Base-by-base conservation (phyloP, 1,284 basidiomycete genomes). In the Pseudozyma pruni region DNA sequence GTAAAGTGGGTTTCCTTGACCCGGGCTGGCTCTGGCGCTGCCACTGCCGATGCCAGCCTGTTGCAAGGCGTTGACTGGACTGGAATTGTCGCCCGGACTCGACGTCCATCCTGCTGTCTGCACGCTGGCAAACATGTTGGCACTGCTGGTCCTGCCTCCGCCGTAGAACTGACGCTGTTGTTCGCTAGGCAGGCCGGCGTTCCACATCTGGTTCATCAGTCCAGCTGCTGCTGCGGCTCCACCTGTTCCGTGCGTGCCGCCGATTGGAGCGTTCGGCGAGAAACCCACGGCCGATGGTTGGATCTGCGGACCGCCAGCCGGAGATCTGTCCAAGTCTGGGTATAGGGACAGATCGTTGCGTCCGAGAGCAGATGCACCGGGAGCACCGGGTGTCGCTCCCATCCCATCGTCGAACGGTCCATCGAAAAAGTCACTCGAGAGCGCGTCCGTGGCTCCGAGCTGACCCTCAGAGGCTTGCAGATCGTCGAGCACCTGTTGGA, bases 391-490 rank as follows among this genome's bases (percentile, higher is more conserved):
- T 11, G 40, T 59, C 0, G 52, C 51, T 1, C 39, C 44, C 16
- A 51, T 35, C 4, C 32, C 32, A 14, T 51, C 60, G 33, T 54
- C 59, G 19, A 70, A 70, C 0, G 67, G 53, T 7, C 67, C 67
- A n/a, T 70, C 67, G 43, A 70, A 70, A 29, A 70, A 70, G 40
- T 64, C 60, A 32, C 42, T 45, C 16, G 67, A 38, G 16, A 70
- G 40, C 5, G 39, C 49, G 9, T 33, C 38, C 5, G 37, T 20
- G 14, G 22, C 16, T 10, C 40, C 50, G 2, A 51, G 45, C 29
- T 29, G 37, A 8, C 44, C 39, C 13, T 59, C 52, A 22, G 63
- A 54, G 5, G 57, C 57, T 22, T 59, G 56, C 40, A 70, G 19
- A 4, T 63, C 60, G 22, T 56, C 60, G 23, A 70, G 40, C 29